Conservation (phyloP, 139 green algal species). For the Coelastrella sp. region DNA sequence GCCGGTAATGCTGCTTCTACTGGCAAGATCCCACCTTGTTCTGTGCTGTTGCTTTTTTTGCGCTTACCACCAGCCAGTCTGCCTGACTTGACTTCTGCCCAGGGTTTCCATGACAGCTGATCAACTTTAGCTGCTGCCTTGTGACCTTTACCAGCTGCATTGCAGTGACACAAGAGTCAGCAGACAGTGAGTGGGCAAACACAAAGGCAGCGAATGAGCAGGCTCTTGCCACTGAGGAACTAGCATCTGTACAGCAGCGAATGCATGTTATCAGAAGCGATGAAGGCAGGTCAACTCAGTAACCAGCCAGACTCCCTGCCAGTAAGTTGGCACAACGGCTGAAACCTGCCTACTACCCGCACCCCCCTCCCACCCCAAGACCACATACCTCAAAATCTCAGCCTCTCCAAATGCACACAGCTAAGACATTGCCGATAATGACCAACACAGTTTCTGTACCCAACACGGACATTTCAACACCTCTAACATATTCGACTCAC, state of each 20-base stretch:
- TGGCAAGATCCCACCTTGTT: neutral
- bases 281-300: no score
- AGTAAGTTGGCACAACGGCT: no score
- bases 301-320: no score
- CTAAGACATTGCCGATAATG: no score
- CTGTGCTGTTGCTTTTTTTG: neutral
- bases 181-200: neutral
- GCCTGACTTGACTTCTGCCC: neutral
- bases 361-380: no score
- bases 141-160: neutral
- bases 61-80: neutral
- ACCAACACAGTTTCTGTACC: no score
- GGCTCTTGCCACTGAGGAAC: neutral
- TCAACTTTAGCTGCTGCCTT: neutral
- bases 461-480: no score
- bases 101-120: neutral
- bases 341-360: no score
- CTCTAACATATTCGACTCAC: neutral
- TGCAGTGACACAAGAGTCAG: neutral
- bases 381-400: no score
- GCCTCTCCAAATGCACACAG: no score
- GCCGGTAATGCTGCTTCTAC: neutral
- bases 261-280: no score
- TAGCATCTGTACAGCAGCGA: no score
- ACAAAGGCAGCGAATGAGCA: neutral